These are phyloP conservation scores for Eremothecium coryli DNA, from an alignment of 1,139 yeast species.

Conservation along the genomic window DNA sequence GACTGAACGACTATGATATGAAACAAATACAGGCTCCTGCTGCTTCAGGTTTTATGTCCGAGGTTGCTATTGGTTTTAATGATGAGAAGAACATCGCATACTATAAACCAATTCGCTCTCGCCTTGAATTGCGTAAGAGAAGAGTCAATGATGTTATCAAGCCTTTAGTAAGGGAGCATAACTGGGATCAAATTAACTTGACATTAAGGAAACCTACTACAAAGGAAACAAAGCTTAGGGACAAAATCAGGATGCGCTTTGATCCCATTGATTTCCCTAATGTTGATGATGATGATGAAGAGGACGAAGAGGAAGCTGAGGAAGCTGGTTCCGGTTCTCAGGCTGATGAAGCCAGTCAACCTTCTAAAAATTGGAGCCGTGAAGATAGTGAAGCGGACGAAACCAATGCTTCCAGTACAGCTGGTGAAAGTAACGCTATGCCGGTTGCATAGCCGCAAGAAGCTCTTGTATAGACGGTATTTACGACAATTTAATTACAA, in stretches of 20 bases:
- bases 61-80: slow-evolving; percentile 46
- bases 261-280: slow-evolving; percentile 32
- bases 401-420: not conserved
- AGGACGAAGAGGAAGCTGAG: slow-evolving; percentile 32
- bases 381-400: not conserved
- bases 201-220: slow-evolving; percentile 29
- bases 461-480: too few relatives aligned
- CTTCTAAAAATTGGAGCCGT: not conserved
- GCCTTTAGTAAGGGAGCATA: slow-evolving; percentile 34
- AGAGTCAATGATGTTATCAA: slow-evolving; percentile 48
- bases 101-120: slow-evolving; percentile 71
- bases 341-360: not conserved
- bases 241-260: slow-evolving; percentile 28
- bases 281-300: slow-evolving; percentile 32
- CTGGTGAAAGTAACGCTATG: not conserved
- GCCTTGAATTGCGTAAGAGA: slow-evolving; percentile 74
- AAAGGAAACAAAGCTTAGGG: slow-evolving; percentile 28
- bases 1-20: slow-evolving; percentile 75
- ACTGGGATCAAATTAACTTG: slow-evolving; percentile 33
- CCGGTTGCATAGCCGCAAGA: too few relatives aligned
- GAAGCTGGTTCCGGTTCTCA: slow-evolving; percentile 11
- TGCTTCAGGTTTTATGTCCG: slow-evolving; percentile 40
- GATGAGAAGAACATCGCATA: slow-evolving; percentile 50
- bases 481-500: too few relatives aligned
- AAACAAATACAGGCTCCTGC: slow-evolving; percentile 46